phyloP scores from a whole-genome alignment of 345 rosid species.

The Lenwebbia sp. region DNA sequence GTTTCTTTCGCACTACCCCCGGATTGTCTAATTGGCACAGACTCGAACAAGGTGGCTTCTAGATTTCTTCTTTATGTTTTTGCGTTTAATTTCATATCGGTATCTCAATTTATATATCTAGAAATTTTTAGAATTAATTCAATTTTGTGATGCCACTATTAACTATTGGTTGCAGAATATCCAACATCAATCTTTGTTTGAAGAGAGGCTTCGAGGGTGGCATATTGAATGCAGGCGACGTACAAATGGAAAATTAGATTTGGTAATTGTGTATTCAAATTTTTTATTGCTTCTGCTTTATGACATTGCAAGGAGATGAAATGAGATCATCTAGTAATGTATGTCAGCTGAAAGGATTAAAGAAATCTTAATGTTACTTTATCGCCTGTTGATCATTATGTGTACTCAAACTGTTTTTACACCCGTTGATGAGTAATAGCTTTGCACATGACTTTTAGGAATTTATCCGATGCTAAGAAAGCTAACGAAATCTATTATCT shows the following conservation, averaged over 20 bases:
- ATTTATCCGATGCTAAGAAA: neutral
- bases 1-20: neutral
- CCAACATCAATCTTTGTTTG: neutral
- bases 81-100: no score
- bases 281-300: neutral
- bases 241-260: neutral
- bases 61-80: neutral
- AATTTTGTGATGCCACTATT: neutral
- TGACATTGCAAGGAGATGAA: neutral
- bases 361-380: neutral
- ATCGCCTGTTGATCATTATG: neutral
- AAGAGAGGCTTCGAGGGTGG: neutral
- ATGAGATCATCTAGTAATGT: neutral
- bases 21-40: neutral
- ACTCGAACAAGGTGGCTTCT: neutral
- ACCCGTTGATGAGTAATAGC: neutral
- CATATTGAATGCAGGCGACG: neutral
- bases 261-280: neutral
- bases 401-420: neutral
- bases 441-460: neutral
- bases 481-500: no score
- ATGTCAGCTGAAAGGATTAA: neutral
- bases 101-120: neutral
- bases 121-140: neutral
- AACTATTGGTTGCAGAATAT: neutral